phyloP scores from a whole-genome alignment of 2,329 filamentous ascomycete species.

The Pestalotiopsis sp. region DNA sequence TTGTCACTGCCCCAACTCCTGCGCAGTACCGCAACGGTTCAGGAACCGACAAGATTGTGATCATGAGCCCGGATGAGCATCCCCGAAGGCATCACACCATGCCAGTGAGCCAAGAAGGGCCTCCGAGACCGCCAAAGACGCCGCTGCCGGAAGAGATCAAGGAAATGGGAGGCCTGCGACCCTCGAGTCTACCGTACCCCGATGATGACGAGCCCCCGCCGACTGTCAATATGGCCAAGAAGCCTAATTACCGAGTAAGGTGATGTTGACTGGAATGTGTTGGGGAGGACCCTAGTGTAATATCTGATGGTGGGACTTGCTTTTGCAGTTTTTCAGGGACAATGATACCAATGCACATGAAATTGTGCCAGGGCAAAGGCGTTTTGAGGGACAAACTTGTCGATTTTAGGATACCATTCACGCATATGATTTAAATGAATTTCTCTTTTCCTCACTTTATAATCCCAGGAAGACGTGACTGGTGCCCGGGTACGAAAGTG shows the following conservation, averaged over 20 bases:
- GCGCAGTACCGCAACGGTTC: conserved; percentile 59
- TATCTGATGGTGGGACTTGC: not conserved
- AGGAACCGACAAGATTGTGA: conserved; percentile 70
- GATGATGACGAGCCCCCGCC: conserved; percentile 79
- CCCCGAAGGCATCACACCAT: conserved; percentile 43
- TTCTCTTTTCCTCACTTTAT: not conserved
- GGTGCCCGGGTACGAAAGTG: too few relatives aligned
- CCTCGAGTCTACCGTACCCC: conserved; percentile 72
- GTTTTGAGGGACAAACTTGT: not conserved
- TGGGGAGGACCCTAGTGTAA: not conserved
- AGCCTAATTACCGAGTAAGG: conserved; percentile 53
- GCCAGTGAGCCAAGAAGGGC: conserved; percentile 48
- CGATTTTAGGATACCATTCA: conserved; percentile 16
- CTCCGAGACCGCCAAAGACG: conserved; percentile 78
- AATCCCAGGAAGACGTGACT: not conserved
- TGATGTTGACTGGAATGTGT: not conserved
- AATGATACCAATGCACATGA: conserved; percentile 3
- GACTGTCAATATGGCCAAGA: conserved; percentile 81
- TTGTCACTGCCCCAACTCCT: conserved; percentile 60
- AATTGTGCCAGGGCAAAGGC: conserved; percentile 1
- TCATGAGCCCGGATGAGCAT: conserved; percentile 62
- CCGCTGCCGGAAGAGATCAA: conserved; percentile 61
- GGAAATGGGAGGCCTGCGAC: conserved; percentile 31
- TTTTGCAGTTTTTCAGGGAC: not conserved
- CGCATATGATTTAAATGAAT: conserved; percentile 9